Conservation (phyloP, 345 rosid genomes). For the Moricandia arvensis region DNA sequence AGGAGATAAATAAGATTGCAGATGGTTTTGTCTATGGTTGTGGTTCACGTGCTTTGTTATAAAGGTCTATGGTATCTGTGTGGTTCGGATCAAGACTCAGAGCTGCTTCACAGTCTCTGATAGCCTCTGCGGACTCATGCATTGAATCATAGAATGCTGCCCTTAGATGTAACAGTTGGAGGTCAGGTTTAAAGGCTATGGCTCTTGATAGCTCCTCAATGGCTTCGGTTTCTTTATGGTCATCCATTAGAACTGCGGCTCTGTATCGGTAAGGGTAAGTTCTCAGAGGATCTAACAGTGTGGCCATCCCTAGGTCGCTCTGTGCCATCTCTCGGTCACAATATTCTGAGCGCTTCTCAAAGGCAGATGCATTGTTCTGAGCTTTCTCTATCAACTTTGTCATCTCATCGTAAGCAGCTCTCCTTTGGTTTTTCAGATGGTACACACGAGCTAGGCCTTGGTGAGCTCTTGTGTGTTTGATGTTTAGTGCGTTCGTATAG, state of each 20-base stretch:
- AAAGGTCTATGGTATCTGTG: conserved; percentile 59
- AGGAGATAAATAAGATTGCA: not conserved
- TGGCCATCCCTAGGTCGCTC: conserved; percentile 74
- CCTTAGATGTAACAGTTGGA: conserved; percentile 86
- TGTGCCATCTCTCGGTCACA: conserved; percentile 93
- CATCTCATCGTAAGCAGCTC: conserved; percentile 95
- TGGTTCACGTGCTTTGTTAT: conserved; percentile 49
- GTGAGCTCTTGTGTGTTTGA: conserved; percentile 96
- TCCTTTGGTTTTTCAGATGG: conserved; percentile 73
- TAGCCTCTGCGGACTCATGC: conserved; percentile 52
- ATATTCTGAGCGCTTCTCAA: conserved; percentile 95
- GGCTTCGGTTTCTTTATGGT: conserved; percentile 88
- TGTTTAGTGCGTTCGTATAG: conserved; percentile 82
- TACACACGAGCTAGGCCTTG: conserved; percentile 92
- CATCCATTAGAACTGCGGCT: conserved; percentile 99
- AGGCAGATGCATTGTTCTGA: conserved; percentile 81
- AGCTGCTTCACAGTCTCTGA: conserved; percentile 94
- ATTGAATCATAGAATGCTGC: conserved; percentile 90
- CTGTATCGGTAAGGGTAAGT: conserved; percentile 96
- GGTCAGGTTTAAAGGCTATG: conserved; percentile 84
- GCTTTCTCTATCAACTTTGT: conserved; percentile 92
- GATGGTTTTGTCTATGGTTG: not conserved
- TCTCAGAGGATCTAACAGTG: conserved; percentile 83
- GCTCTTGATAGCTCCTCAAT: conserved; percentile 77
- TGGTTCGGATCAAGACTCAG: conserved; percentile 78